phyloP scores from a whole-genome alignment of 768 basidiomycete species.

The Suillus brevipes region DNA sequence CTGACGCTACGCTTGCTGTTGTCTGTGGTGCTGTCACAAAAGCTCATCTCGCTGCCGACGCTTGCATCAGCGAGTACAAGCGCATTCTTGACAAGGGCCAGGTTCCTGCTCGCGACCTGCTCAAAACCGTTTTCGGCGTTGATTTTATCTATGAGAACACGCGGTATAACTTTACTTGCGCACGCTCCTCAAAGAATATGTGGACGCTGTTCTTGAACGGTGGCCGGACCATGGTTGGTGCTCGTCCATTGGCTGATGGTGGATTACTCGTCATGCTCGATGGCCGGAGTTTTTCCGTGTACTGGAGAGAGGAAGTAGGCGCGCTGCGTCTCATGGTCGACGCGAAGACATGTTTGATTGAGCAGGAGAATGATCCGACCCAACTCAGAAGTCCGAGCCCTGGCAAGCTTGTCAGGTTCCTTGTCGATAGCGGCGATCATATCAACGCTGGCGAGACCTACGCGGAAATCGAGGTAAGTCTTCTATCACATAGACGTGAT shows the following conservation, averaged over 20 bases:
- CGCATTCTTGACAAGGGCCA: constrained; percentile 97
- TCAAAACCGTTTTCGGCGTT: constrained; percentile 95
- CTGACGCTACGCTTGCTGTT: constrained; percentile 89
- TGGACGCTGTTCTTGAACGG: constrained; percentile 99
- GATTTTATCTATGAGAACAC: constrained; percentile 98
- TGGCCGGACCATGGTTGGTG: constrained; percentile 88
- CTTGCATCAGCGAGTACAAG: constrained; percentile 91
- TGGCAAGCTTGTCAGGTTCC: constrained; percentile 91
- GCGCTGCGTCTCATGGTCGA: constrained; percentile 91
- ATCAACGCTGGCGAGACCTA: constrained; percentile 96
- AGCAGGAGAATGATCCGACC: constrained; percentile 99
- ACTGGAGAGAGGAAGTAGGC: constrained; percentile 98
- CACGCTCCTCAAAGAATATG: constrained; percentile 81
- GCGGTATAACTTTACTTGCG: constrained; percentile 94
- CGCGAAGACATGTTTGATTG: constrained; percentile 96
- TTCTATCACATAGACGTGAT: background rate
- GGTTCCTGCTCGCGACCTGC: constrained; percentile 88
- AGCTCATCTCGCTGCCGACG: constrained; percentile 86
- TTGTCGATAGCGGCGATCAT: constrained; percentile 97
- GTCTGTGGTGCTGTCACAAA: constrained; percentile 96
- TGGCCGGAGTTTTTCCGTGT: constrained; percentile 94
- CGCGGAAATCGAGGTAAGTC: constrained; percentile 90
- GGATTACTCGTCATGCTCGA: constrained; percentile 90
- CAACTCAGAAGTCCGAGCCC: constrained; percentile 95
- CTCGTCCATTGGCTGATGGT: constrained; percentile 90